Evolutionary conservation across 2,329 filamentous ascomycete species (phyloP), one percentile per base, ranked within the genome.

Genomic region (Colletotrichum cuscutae): DNA sequence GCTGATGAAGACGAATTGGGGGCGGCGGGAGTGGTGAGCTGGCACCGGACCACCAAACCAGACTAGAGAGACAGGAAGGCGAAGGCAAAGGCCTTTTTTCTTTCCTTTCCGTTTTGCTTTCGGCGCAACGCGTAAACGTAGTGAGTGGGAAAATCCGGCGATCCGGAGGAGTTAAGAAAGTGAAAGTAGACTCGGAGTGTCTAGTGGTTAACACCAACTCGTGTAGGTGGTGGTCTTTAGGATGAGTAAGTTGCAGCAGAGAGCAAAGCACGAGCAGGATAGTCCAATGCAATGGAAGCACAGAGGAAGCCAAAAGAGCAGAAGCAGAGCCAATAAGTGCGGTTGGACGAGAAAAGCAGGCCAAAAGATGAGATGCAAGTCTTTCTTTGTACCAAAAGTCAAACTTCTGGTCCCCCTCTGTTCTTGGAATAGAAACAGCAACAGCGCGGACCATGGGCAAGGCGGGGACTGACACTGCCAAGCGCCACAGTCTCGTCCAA

Each of bases 381-480:
- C 35, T 19, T 61, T 52, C 60, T 70, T 60, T 65, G 71, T 73
- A 73, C 60, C 71, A 57, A 71, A 28, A 65, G 71, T 65, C 67
- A 65, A 65, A 71, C 65, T 61, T 53, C 32, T 15, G 22, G 30
- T 32, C 24, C 52, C 37, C 62, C 54, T 42, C 42, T 32, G 67
- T 73, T 73, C 66, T 73, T 37, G 11, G 66, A 70, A 70, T 73
- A 70, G 71, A 37, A 49, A 70, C 70, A 49, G 70, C 70, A 49
- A 65, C 70, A 49, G 70, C 70, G 15, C 54, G 66, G 70, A 49
- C 60, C 71, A 71, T 71, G 71, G 35, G 59, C 68, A 59, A 54
- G 71, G 32, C 42, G 42, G 52, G 54, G 72, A 53, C 71, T 73
- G 71, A 73, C 71, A 73, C 71, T 72, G 71, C 71, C 71, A 73